phyloP scores from a whole-genome alignment of 2,329 filamentous ascomycete species.

The Fusarium circinatum region DNA sequence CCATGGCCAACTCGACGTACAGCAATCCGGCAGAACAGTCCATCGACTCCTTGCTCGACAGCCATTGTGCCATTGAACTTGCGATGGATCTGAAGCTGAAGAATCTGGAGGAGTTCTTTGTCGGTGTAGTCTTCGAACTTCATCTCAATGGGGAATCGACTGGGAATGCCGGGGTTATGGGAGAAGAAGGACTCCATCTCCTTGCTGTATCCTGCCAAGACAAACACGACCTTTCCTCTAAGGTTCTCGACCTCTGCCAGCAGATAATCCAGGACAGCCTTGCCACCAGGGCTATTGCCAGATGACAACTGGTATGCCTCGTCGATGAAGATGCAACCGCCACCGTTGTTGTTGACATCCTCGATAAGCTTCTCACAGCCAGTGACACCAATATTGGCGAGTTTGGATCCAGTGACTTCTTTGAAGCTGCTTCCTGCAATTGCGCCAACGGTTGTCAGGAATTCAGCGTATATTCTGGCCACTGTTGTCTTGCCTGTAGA shows the following conservation, averaged over 20 bases:
- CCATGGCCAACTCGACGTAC: constrained; percentile 69
- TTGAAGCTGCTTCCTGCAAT: constrained; percentile 69
- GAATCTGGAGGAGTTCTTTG: constrained; percentile 69
- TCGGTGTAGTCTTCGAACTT: constrained; percentile 77
- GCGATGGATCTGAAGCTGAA: constrained; percentile 63
- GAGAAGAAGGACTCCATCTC: constrained; percentile 82
- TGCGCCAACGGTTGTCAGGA: constrained; percentile 69
- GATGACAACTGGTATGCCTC: constrained; percentile 80
- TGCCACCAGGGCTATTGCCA: constrained; percentile 66
- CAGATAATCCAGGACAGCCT: constrained; percentile 74
- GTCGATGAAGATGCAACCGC: constrained; percentile 80
- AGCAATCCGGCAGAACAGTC: constrained; percentile 73
- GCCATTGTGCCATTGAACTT: constrained; percentile 67
- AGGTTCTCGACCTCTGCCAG: constrained; percentile 79
- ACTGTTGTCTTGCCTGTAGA: constrained; percentile 74
- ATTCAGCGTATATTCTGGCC: constrained; percentile 74
- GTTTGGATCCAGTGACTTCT: constrained; percentile 74
- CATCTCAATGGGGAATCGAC: constrained; percentile 73
- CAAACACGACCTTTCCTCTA: constrained; percentile 74
- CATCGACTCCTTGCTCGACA: constrained; percentile 66
- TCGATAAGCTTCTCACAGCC: constrained; percentile 63
- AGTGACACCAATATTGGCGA: constrained; percentile 70
- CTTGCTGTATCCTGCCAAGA: constrained; percentile 78
- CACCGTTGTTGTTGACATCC: constrained; percentile 64
- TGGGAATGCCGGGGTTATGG: constrained; percentile 77